These are phyloP conservation scores for Rhizophora apiculata DNA, from an alignment of 345 rosid species.

Conservation along the genomic window DNA sequence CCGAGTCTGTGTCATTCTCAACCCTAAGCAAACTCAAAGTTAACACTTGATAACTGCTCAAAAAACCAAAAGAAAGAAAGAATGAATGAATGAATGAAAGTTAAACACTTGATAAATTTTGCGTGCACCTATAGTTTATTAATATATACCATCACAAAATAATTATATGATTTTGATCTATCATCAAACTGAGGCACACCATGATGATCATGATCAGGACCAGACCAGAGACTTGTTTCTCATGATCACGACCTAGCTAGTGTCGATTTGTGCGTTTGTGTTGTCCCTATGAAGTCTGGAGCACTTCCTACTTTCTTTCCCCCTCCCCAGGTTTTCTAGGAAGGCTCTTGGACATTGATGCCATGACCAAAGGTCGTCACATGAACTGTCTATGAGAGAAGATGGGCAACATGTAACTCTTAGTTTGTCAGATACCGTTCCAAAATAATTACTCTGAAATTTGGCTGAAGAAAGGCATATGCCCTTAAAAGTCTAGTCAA, in stretches of 20 bases:
- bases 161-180: too few relatives aligned
- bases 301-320: too few relatives aligned
- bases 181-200: too few relatives aligned
- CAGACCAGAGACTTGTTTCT: neutral
- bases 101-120: too few relatives aligned
- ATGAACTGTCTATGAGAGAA: conserved; percentile 18
- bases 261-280: conserved; percentile 1
- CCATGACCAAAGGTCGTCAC: conserved; percentile 11
- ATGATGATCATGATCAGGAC: too few relatives aligned
- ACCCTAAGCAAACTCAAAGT: too few relatives aligned
- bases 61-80: too few relatives aligned
- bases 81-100: too few relatives aligned
- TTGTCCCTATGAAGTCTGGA: neutral
- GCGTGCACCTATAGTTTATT: too few relatives aligned
- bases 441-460: neutral
- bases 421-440: conserved; percentile 16
- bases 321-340: neutral
- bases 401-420: conserved; percentile 17
- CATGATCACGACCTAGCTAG: neutral
- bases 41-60: too few relatives aligned
- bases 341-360: neutral
- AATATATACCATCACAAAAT: too few relatives aligned
- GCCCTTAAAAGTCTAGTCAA: conserved; percentile 11
- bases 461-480: neutral
- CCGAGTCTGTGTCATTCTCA: too few relatives aligned